Evolutionary conservation across 2,329 filamentous ascomycete genomes (phyloP).

Genomic region (Dichotomopilus funicola): DNA sequence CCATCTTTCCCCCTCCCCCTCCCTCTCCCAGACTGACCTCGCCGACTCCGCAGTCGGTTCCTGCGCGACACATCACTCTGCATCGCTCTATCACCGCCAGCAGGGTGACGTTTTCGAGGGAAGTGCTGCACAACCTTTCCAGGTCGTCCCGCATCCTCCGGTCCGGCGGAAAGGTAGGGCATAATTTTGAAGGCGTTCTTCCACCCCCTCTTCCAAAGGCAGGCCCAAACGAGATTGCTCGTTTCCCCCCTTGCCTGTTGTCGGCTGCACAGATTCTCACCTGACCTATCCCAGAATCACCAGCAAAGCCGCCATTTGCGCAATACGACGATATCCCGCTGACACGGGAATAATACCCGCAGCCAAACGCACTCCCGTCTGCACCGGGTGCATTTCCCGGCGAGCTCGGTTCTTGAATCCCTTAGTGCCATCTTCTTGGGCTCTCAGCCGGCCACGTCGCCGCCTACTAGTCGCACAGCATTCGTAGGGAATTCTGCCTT

Average conservation of each 20-base stretch:
- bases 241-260: too few species aligned
- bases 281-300: too few species aligned
- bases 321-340: background rate
- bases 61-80: constrained; percentile 17
- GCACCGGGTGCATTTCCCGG: background rate
- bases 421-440: background rate
- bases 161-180: too few species aligned
- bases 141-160: background rate
- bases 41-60: constrained; percentile 18
- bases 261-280: too few species aligned
- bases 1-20: background rate
- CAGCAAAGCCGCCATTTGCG: too few species aligned
- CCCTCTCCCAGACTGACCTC: background rate
- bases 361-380: constrained; percentile 1
- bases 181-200: too few species aligned
- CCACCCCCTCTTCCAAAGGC: too few species aligned
- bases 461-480: constrained; percentile 7
- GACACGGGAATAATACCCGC: constrained; percentile 2
- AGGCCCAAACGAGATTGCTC: too few species aligned
- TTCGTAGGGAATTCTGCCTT: background rate
- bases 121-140: background rate
- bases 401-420: background rate
- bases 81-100: constrained; percentile 14
- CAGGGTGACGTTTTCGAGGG: constrained; percentile 10
- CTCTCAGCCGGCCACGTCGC: constrained; percentile 10